These are phyloP conservation scores for Amyloporia xantha DNA, from an alignment of 768 basidiomycete genomes.

Conservation along the genomic window DNA sequence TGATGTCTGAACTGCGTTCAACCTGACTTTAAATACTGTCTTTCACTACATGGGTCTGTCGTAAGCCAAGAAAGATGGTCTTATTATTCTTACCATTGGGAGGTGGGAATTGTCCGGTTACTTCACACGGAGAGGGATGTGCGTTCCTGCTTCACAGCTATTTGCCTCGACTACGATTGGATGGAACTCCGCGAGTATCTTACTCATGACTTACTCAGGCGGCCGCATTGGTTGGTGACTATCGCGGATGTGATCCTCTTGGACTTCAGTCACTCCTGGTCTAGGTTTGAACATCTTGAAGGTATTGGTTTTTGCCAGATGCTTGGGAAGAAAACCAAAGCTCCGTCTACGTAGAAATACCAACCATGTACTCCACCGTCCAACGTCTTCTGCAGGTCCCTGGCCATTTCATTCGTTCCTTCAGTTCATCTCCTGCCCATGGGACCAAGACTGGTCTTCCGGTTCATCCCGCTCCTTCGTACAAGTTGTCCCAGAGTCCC, in stretches of 20 bases:
- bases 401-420: neutral
- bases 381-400: slow-evolving; percentile 2
- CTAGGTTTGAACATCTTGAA: neutral
- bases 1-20: too few relatives aligned
- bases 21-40: too few relatives aligned
- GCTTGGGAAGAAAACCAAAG: too few relatives aligned
- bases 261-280: neutral
- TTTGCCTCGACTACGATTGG: neutral
- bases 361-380: neutral
- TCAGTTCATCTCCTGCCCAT: neutral
- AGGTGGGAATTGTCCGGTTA: too few relatives aligned
- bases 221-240: neutral
- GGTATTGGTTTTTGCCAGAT: too few relatives aligned
- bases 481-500: slow-evolving; percentile 31
- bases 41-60: neutral
- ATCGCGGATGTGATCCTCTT: neutral
- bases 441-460: neutral
- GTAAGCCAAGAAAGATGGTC: neutral
- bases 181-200: neutral
- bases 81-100: neutral
- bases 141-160: neutral
- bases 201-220: neutral
- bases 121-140: too few relatives aligned
- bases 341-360: too few relatives aligned
- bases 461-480: slow-evolving; percentile 18